Conservation (phyloP, 2,329 filamentous ascomycete species). For the Magnaporthiopsis rhizophila region DNA sequence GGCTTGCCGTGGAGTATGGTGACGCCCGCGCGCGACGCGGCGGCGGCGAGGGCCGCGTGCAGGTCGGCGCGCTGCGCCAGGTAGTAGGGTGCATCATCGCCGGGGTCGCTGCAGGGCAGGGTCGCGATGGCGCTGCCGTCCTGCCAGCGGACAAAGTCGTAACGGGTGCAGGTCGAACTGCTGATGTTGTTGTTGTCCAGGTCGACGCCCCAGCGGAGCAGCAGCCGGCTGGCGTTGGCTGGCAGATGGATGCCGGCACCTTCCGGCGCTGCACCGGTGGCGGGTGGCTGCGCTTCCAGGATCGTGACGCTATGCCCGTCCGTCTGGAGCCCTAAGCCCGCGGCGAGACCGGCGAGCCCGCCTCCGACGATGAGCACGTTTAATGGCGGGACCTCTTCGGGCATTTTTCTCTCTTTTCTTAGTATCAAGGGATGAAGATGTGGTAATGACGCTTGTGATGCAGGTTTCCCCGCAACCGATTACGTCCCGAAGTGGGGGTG, state of each 20-base stretch:
- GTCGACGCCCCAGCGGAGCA: conserved; percentile 21
- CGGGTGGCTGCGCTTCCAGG: conserved; percentile 23
- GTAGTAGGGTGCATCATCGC: conserved; percentile 22
- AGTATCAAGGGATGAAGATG: too few relatives aligned
- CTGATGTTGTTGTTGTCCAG: conserved; percentile 3
- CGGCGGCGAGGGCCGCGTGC: conserved; percentile 19
- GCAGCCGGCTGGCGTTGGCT: conserved; percentile 22
- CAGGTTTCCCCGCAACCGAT: too few relatives aligned
- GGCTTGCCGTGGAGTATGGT: conserved; percentile 14
- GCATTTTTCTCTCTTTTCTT: too few relatives aligned
- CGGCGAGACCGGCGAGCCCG: conserved; percentile 31
- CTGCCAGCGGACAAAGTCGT: conserved; percentile 20
- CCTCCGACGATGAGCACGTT: conserved; percentile 28
- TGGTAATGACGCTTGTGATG: too few relatives aligned
- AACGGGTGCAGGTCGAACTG: conserved; percentile 16
- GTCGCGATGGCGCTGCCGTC: conserved; percentile 19
- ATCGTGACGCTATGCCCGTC: conserved; percentile 29
- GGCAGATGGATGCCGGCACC: conserved; percentile 26
- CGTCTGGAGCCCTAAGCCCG: conserved; percentile 27
- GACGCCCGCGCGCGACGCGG: conserved; percentile 18
- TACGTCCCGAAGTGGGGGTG: too few relatives aligned
- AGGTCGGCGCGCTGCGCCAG: conserved; percentile 25
- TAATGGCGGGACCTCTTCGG: background rate
- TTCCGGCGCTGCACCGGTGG: conserved; percentile 20
- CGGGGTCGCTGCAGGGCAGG: conserved; percentile 18